Conservation (phyloP, 345 rosid genomes). For the Rhodomyrtus tomentosa region DNA sequence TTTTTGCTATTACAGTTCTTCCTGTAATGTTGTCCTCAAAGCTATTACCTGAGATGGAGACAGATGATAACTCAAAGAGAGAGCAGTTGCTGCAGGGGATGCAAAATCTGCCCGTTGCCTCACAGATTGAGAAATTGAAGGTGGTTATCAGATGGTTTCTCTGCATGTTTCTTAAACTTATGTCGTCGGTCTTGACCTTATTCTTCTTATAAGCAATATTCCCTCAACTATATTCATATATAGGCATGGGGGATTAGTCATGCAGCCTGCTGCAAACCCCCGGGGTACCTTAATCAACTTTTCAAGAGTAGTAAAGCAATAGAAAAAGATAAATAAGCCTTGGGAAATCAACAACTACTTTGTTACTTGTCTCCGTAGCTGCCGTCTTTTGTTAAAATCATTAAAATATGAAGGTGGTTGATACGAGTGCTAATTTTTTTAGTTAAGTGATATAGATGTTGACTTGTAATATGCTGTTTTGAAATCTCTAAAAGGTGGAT, state of each 20-base stretch:
- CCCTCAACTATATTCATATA: not conserved
- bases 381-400: not conserved
- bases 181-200: not conserved
- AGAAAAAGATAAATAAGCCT: not conserved
- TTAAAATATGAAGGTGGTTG: not conserved
- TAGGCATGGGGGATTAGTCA: not conserved
- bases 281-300: not conserved
- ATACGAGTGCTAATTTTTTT: not conserved
- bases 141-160: conserved; percentile 12
- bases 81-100: conserved; percentile 87
- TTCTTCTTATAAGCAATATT: not conserved
- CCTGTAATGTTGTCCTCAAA: conserved; percentile 96
- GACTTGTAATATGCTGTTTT: not conserved
- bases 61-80: conserved; percentile 65
- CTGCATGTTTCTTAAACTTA: not conserved
- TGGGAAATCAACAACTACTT: not conserved
- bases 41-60: conserved; percentile 89
- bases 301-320: not conserved
- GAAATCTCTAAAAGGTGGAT: not conserved
- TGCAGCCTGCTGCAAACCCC: not conserved
- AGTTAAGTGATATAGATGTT: not conserved
- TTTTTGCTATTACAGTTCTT: conserved; percentile 37
- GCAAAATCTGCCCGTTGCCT: conserved; percentile 61
- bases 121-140: conserved; percentile 74
- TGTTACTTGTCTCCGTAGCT: not conserved